Evolutionary conservation across 371 early-diverging fungal genomes (phyloP).

Genomic region (Apophysomyces sp.): DNA sequence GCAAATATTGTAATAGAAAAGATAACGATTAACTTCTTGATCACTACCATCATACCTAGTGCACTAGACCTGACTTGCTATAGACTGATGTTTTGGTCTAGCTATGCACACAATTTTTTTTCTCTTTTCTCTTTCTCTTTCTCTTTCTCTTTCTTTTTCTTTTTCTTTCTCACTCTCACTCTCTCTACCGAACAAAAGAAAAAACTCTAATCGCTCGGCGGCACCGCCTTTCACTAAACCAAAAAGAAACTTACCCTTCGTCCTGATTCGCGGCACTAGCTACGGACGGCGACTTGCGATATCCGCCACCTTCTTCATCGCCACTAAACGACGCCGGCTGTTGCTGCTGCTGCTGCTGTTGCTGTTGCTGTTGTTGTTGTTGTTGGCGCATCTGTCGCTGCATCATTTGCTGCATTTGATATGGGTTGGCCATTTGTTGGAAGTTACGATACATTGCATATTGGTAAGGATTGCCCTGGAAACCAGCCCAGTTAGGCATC

Average conservation of each 20-base stretch:
- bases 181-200: not conserved
- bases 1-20: slow-evolving; percentile 10
- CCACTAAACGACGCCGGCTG: not conserved
- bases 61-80: slow-evolving; percentile 18
- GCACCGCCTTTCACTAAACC: not conserved
- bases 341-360: slow-evolving; percentile 16
- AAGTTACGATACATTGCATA: slow-evolving; percentile 26
- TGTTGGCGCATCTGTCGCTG: slow-evolving; percentile 28
- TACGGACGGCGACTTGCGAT: slow-evolving; percentile 14
- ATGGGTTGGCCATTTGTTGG: slow-evolving; percentile 34
- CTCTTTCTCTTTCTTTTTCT: not conserved
- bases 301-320: slow-evolving; percentile 9
- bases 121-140: not conserved
- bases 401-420: slow-evolving; percentile 43
- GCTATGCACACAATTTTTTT: not conserved
- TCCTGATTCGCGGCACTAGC: slow-evolving; percentile 44
- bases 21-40: slow-evolving; percentile 16
- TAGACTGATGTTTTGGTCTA: slow-evolving; percentile 21
- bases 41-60: slow-evolving; percentile 16
- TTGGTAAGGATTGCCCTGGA: slow-evolving; percentile 21
- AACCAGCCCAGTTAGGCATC: slow-evolving; percentile 20
- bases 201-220: slow-evolving; percentile 1
- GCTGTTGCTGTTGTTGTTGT: slow-evolving; percentile 19
- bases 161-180: not conserved
- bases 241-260: slow-evolving; percentile 51